Conservation (phyloP, 495 filamentous ascomycete species). For the Penicillium pulvis region DNA sequence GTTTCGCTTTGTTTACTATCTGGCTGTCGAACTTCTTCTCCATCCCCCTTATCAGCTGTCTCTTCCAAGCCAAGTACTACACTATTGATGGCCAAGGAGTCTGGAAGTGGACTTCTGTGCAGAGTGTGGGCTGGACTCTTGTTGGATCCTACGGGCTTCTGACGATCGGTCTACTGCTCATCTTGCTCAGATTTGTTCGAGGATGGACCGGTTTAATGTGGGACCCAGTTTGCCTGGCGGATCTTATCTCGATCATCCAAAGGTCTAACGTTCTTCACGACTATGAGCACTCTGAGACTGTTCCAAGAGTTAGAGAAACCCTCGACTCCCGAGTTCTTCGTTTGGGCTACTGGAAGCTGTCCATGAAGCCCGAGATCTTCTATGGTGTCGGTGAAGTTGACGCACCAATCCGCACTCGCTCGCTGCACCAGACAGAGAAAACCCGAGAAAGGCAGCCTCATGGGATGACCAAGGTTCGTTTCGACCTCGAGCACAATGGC, state of each 20-base stretch:
- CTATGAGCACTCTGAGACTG: constrained; percentile 62
- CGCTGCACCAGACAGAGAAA: constrained; percentile 45
- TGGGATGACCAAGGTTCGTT: constrained; percentile 33
- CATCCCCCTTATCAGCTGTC: constrained; percentile 63
- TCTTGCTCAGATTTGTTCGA: constrained; percentile 51
- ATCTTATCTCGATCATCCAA: constrained; percentile 72
- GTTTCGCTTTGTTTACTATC: constrained; percentile 54
- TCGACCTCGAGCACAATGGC: constrained; percentile 49
- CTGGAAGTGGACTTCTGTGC: constrained; percentile 80
- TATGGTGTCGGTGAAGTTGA: constrained; percentile 67
- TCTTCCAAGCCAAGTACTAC: constrained; percentile 62
- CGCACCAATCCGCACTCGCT: constrained; percentile 56
- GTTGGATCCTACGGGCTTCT: constrained; percentile 72
- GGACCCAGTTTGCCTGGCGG: constrained; percentile 80
- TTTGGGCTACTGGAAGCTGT: constrained; percentile 80
- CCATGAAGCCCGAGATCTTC: constrained; percentile 59
- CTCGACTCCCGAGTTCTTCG: constrained; percentile 58
- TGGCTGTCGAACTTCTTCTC: constrained; percentile 66
- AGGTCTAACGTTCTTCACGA: constrained; percentile 75
- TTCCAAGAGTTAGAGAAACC: constrained; percentile 46
- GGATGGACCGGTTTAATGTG: constrained; percentile 75
- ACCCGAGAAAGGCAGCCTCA: constrained; percentile 34
- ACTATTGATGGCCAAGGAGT: constrained; percentile 38
- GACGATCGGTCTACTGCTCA: constrained; percentile 56
- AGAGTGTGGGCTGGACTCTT: constrained; percentile 75